phyloP scores from a whole-genome alignment of 257 asterid genomes.

The Fraxinus excelsior region DNA sequence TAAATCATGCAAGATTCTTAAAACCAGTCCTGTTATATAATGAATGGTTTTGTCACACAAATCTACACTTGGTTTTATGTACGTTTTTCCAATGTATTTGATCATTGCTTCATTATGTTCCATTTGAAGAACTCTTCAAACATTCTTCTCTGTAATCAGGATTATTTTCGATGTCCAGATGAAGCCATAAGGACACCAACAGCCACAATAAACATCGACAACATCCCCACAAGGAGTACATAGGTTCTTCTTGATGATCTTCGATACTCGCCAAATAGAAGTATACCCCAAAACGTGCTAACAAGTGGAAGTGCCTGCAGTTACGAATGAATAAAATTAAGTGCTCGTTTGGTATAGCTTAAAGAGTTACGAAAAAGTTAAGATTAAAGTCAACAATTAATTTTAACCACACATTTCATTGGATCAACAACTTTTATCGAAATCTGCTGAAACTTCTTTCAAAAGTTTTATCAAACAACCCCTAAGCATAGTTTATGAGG shows the following conservation, averaged over 20 bases:
- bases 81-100: too few species aligned
- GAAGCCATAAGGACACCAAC: conserved; percentile 92
- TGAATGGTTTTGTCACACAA: too few species aligned
- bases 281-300: conserved; percentile 90
- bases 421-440: too few species aligned
- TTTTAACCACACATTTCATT: too few species aligned
- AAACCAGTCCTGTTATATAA: too few species aligned
- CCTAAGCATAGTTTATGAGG: neutral
- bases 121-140: neutral
- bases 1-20: too few species aligned
- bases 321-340: neutral
- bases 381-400: too few species aligned
- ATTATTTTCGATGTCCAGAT: conserved; percentile 67
- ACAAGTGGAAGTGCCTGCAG: conserved; percentile 90
- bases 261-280: conserved; percentile 79
- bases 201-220: conserved; percentile 76
- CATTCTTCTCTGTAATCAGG: neutral
- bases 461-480: too few species aligned
- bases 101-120: neutral
- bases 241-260: conserved; percentile 80
- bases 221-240: conserved; percentile 57
- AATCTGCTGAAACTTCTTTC: too few species aligned
- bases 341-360: too few species aligned
- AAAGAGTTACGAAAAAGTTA: too few species aligned
- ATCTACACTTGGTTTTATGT: too few species aligned